These are phyloP conservation scores for Chytridiales sp. DNA, from an alignment of 371 early-diverging fungal genomes.

Conservation along the genomic window DNA sequence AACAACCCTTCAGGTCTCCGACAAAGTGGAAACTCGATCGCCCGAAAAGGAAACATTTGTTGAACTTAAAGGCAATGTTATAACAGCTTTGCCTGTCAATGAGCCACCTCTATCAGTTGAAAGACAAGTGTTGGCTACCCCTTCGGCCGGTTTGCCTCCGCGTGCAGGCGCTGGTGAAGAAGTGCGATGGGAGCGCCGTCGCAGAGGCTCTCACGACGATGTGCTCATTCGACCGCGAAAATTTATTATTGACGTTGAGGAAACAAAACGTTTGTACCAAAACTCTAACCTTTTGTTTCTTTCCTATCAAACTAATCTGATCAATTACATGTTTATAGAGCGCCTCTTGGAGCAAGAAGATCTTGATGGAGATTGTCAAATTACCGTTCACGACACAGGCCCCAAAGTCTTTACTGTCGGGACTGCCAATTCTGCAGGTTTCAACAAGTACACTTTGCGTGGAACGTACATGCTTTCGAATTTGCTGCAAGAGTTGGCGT, in stretches of 20 bases:
- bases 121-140: no score
- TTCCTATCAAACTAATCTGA: background rate
- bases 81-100: no score
- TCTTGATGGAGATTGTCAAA: slow-evolving; percentile 91
- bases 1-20: no score
- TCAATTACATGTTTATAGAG: slow-evolving; percentile 8
- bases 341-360: slow-evolving; percentile 89
- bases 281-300: background rate
- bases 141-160: no score
- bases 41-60: no score
- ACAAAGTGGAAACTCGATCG: no score
- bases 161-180: no score
- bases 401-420: slow-evolving; percentile 88
- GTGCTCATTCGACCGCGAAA: slow-evolving; percentile 50
- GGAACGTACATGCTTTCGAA: slow-evolving; percentile 95
- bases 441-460: slow-evolving; percentile 82
- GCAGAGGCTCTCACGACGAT: slow-evolving; percentile 28
- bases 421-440: slow-evolving; percentile 85
- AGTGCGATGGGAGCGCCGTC: background rate
- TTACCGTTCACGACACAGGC: slow-evolving; percentile 89
- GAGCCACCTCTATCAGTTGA: no score
- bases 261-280: slow-evolving; percentile 75
- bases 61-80: no score
- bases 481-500: slow-evolving; percentile 89
- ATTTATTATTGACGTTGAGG: slow-evolving; percentile 84